Percentiles rank a stretch among this genome's conserved stretches.
phyloP scores from a whole-genome alignment of 2,329 filamentous ascomycete species.

The Clarireedia hainanense region DNA sequence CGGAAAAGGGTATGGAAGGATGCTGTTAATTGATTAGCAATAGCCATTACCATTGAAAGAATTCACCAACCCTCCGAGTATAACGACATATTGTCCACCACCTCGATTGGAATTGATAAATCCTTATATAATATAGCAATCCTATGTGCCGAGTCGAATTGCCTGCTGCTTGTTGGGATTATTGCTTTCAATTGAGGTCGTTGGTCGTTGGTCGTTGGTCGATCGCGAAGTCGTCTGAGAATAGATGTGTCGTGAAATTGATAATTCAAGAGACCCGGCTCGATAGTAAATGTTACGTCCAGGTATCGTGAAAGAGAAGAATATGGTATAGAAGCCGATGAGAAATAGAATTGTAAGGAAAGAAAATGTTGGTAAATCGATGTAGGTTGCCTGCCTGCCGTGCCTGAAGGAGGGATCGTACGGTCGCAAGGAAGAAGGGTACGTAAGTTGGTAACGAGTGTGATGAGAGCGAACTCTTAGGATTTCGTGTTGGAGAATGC shows the following conservation, averaged over 20 bases:
- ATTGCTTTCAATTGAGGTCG: too few relatives aligned
- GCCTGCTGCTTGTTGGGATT: too few relatives aligned
- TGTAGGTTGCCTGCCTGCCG: background rate
- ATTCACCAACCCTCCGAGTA: constrained; percentile 7
- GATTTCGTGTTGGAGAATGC: background rate
- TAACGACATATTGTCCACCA: background rate
- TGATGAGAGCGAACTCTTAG: background rate
- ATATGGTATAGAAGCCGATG: background rate
- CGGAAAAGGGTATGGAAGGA: constrained; percentile 37
- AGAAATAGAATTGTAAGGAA: background rate
- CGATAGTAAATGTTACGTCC: background rate
- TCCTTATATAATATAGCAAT: too few relatives aligned
- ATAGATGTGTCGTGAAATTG: too few relatives aligned
- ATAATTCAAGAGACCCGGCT: background rate
- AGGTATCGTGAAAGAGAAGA: background rate
- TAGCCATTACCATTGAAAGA: constrained; percentile 7
- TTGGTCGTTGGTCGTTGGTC: too few relatives aligned
- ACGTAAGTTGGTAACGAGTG: background rate
- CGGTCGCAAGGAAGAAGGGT: background rate
- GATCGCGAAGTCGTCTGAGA: too few relatives aligned
- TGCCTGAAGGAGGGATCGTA: background rate
- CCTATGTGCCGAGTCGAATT: too few relatives aligned
- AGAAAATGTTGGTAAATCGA: background rate
- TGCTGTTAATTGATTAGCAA: constrained; percentile 20
- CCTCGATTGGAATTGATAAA: too few relatives aligned